These are phyloP conservation scores for Phialophora macrospora DNA, from an alignment of 2,329 filamentous ascomycete species.

Conservation along the genomic window DNA sequence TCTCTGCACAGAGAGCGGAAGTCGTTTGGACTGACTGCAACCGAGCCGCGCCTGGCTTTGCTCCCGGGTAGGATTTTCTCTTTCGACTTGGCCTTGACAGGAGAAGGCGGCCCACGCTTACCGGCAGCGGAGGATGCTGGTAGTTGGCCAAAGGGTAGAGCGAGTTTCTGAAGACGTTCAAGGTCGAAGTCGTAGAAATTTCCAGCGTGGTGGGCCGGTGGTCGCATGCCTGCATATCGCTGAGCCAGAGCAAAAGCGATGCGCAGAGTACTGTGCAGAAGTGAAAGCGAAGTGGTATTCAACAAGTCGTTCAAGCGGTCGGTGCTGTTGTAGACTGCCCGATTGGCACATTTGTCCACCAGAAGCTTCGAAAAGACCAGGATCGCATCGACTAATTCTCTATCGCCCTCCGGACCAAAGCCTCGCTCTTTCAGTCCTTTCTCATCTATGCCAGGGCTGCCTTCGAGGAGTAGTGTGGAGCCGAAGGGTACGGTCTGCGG, in stretches of 20 bases:
- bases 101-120: constrained; percentile 56
- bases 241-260: constrained; percentile 86
- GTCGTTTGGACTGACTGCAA: constrained; percentile 78
- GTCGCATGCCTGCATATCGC: constrained; percentile 75
- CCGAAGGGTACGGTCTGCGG: constrained; percentile 80
- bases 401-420: constrained; percentile 76
- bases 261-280: constrained; percentile 78
- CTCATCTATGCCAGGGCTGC: constrained; percentile 50
- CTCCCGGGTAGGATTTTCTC: constrained; percentile 64
- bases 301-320: constrained; percentile 85
- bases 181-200: constrained; percentile 78
- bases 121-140: constrained; percentile 59
- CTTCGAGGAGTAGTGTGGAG: constrained; percentile 66
- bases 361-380: constrained; percentile 85
- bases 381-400: constrained; percentile 76
- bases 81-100: constrained; percentile 71
- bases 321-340: constrained; percentile 95
- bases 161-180: constrained; percentile 82
- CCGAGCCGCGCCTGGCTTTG: constrained; percentile 33
- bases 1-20: constrained; percentile 74
- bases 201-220: constrained; percentile 71
- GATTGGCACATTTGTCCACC: constrained; percentile 92
- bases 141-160: constrained; percentile 79
- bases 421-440: constrained; percentile 63
- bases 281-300: constrained; percentile 79